phyloP scores from a whole-genome alignment of 495 filamentous ascomycete genomes.

The Aspergillus baeticus region DNA sequence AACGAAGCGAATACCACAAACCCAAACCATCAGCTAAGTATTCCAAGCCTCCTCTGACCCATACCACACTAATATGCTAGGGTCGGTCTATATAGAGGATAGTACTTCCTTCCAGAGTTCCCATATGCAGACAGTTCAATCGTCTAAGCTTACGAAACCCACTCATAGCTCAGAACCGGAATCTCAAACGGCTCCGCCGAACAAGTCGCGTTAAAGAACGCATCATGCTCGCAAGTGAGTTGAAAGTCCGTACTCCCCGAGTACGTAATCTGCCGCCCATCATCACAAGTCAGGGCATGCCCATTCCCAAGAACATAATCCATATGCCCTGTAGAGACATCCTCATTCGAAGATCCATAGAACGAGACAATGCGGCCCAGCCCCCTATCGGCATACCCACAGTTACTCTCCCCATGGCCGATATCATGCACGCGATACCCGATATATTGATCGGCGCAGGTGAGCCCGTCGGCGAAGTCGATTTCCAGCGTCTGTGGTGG shows the following conservation, averaged over 20 bases:
- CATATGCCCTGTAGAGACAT: conserved; percentile 23
- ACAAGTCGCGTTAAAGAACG: conserved; percentile 34
- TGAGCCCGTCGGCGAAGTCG: conserved; percentile 31
- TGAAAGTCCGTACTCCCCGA: conserved; percentile 30
- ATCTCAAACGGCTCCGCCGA: conserved; percentile 30
- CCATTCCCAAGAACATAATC: conserved; percentile 37
- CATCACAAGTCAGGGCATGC: conserved; percentile 31
- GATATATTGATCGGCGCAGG: conserved; percentile 36
- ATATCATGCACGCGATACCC: conserved; percentile 39
- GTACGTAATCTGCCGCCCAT: conserved; percentile 37
- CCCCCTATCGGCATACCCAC: conserved; percentile 34
- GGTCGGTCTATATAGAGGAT: no score
- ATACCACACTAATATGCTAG: no score
- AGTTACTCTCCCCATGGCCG: conserved; percentile 32
- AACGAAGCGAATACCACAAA: no score
- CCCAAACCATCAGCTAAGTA: no score
- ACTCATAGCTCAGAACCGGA: conserved; percentile 32
- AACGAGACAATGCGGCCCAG: conserved; percentile 32
- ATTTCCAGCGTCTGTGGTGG: conserved; percentile 33
- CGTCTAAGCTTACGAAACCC: conserved; percentile 22
- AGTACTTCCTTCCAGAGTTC: no score
- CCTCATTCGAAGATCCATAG: conserved; percentile 30
- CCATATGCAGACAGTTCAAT: no score
- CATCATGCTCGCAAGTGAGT: conserved; percentile 29
- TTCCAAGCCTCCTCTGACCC: no score